These are phyloP conservation scores for Coix lacrymajobi DNA, from an alignment of 176 grass and related monocot genomes.

Conservation along the genomic window DNA sequence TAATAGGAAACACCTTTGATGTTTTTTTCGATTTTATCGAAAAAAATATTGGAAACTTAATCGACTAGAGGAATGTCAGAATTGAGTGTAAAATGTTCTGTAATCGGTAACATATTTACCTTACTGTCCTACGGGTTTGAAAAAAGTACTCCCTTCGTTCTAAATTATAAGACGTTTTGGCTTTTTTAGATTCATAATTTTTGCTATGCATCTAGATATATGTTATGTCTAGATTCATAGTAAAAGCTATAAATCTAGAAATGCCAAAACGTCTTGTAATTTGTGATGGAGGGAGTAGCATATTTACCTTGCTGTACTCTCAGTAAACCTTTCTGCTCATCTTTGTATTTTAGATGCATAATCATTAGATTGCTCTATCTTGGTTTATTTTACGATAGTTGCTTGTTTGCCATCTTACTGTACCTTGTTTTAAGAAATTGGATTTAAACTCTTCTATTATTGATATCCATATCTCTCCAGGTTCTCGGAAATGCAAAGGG, in stretches of 20 bases:
- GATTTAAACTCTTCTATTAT: background rate
- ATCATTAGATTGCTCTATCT: background rate
- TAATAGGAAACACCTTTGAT: background rate
- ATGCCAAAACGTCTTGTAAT: no score
- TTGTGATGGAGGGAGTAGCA: no score
- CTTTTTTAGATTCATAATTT: no score
- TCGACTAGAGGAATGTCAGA: background rate
- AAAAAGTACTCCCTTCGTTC: no score
- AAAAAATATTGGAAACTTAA: background rate
- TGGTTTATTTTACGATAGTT: background rate
- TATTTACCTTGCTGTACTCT: background rate
- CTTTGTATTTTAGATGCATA: background rate
- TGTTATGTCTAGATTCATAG: no score
- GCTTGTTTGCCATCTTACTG: background rate
- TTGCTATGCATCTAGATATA: no score
- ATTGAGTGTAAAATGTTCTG: background rate
- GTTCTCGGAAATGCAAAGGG: slow-evolving; percentile 87
- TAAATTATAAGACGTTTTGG: no score
- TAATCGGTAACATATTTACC: background rate
- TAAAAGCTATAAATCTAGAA: no score
- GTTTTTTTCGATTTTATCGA: background rate
- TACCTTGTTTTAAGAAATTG: background rate
- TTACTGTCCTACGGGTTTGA: background rate
- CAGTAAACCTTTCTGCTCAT: background rate
- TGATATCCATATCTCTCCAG: slow-evolving; percentile 32